Evolutionary conservation across 306 rosid species (phyloP).

Genomic region (Vicia faba): DNA sequence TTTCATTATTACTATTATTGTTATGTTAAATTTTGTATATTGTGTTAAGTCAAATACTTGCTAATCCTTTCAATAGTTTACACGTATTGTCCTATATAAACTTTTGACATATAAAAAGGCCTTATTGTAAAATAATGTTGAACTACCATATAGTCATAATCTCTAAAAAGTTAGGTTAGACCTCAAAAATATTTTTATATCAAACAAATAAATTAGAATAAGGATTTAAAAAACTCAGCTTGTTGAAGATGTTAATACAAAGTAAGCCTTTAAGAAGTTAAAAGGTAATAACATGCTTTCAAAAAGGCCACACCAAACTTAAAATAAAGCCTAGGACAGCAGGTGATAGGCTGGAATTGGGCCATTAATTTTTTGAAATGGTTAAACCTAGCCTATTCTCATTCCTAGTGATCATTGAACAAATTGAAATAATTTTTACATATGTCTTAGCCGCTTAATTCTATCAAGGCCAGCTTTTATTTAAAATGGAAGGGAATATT

Average conservation of each 20-base stretch:
- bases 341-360: neutral
- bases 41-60: neutral
- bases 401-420: neutral
- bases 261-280: neutral
- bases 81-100: neutral
- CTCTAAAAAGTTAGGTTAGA: neutral
- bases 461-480: neutral
- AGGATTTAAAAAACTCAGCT: neutral
- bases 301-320: neutral
- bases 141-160: neutral
- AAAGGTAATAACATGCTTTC: neutral
- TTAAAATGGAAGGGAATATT: slow-evolving; percentile 10
- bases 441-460: neutral
- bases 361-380: neutral
- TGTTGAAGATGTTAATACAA: neutral
- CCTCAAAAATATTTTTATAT: neutral
- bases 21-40: neutral
- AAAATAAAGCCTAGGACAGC: neutral
- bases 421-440: neutral
- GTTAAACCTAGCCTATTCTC: neutral
- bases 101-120: neutral
- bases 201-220: neutral
- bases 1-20: neutral
- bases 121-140: neutral
- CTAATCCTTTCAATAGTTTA: neutral